Evolutionary conservation across 176 grass and related monocot genomes (phyloP), one percentile per base, ranked within the genome.

Genomic region (Oryza brachyantha): DNA sequence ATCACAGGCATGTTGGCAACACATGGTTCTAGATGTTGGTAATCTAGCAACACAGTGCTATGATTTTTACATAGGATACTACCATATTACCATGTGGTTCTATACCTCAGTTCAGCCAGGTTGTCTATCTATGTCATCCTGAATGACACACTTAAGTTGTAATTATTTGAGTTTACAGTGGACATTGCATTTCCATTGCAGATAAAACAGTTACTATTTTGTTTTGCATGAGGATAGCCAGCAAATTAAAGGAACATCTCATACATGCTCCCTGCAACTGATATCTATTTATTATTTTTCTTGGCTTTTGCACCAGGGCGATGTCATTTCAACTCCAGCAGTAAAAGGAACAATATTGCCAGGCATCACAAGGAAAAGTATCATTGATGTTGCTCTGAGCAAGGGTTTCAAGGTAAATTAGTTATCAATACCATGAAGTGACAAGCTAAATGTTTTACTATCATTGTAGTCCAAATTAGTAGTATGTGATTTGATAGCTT

Each of bases 341-440:
- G 61, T 92, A 73, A 91, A 84, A 81, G 95, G 92, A 89, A 98
- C 95, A 69, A 98, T 98, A 86, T 88, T 98, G 66, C 96, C 96
- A 46, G 96, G 96, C 69, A 94, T 98, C 70, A 98, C 96, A 60
- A 88, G 96, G 77, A 98, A 94, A 92, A 94, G 90, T 83, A 98
- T 98, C 81, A 98, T 98, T 71, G 96, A 98, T 67, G 92, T 94
- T 83, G 89, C 96, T 59, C 60, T 73, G 35, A 90, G 83, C 78
- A 87, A 91, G 82, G 89, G 87, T 3, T 98, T 88, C 79, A 72
- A 94, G 89, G 94, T 94, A 86, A 43, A 70, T 29, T 68, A 66
- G 50, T 63, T 70, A 19, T 14, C 52, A 63, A n/a, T 70, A 21
- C 32, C 54, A 67, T 77, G 48, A 73, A 64, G 28, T 28, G 13